These are phyloP conservation scores for Trametes punicea DNA, from an alignment of 768 basidiomycete genomes.

Conservation along the genomic window DNA sequence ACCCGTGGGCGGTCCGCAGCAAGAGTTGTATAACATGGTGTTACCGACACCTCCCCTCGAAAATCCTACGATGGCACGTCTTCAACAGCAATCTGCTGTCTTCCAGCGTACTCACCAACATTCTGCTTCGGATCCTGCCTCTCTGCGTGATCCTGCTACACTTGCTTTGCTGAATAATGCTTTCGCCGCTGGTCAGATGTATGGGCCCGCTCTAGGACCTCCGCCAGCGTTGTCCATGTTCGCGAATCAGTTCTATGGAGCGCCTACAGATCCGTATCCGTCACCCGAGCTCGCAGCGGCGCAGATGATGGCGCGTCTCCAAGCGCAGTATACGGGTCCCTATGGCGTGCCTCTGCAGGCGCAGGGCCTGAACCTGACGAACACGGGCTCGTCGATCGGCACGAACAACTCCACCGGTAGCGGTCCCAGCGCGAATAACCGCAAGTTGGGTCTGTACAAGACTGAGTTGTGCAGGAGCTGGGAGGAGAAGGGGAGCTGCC, in stretches of 20 bases:
- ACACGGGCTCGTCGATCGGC: slow-evolving; percentile 30
- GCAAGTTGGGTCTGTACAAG: slow-evolving; percentile 89
- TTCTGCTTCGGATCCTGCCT: slow-evolving; percentile 78
- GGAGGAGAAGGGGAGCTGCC: slow-evolving; percentile 87
- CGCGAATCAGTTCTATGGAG: slow-evolving; percentile 62
- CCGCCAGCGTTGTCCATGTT: slow-evolving; percentile 60
- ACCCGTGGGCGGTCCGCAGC: slow-evolving; percentile 62
- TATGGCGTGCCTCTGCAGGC: slow-evolving; percentile 37
- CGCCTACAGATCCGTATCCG: slow-evolving; percentile 53
- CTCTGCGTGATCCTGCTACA: slow-evolving; percentile 67
- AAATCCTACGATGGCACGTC: slow-evolving; percentile 65
- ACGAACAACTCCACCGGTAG: slow-evolving; percentile 36
- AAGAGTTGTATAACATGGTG: slow-evolving; percentile 83
- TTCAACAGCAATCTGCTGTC: slow-evolving; percentile 74
- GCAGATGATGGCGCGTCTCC: slow-evolving; percentile 59
- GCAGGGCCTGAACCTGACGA: slow-evolving; percentile 15
- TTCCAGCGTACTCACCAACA: slow-evolving; percentile 78
- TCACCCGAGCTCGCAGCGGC: slow-evolving; percentile 50
- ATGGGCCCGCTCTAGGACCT: slow-evolving; percentile 44
- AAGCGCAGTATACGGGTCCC: slow-evolving; percentile 50
- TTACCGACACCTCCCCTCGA: slow-evolving; percentile 50
- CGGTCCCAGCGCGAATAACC: slow-evolving; percentile 87
- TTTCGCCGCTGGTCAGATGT: slow-evolving; percentile 54
- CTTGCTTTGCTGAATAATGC: slow-evolving; percentile 58
- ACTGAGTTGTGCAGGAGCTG: slow-evolving; percentile 88